A percentile compares a stretch with the other conserved stretches of the same genome.
phyloP scores from a whole-genome alignment of 108 stramenopile species.

The Conticribra weissflogii region DNA sequence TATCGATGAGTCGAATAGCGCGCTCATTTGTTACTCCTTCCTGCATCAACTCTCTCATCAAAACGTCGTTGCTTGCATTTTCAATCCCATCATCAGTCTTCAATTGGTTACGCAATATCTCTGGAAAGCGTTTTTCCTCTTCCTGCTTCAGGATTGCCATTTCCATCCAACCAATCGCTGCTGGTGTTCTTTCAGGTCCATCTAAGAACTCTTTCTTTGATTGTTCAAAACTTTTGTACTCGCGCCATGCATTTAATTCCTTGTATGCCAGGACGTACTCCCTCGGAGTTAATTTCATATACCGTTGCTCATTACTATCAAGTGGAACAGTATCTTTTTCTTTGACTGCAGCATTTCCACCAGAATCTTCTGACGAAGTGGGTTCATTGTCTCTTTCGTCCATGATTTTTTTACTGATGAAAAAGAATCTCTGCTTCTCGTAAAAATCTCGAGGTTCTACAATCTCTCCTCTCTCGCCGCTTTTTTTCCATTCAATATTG shows the following conservation, averaged over 20 bases:
- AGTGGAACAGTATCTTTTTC: conserved; percentile 10
- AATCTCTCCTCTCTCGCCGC: conserved; percentile 10
- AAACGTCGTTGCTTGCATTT: conserved; percentile 37
- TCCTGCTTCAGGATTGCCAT: conserved; percentile 25
- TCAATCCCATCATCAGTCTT: conserved; percentile 35
- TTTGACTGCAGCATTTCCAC: neutral
- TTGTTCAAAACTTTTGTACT: conserved; percentile 12
- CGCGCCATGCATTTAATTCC: conserved; percentile 40
- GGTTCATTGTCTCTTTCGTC: neutral
- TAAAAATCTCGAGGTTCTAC: conserved; percentile 12
- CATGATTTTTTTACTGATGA: conserved; percentile 25
- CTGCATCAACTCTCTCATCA: conserved; percentile 46
- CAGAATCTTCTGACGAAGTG: neutral
- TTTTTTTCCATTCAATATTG: conserved; percentile 6
- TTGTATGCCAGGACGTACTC: conserved; percentile 41
- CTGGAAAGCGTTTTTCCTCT: conserved; percentile 20
- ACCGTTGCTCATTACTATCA: neutral
- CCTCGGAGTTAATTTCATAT: conserved; percentile 25
- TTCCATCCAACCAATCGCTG: neutral
- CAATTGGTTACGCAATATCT: conserved; percentile 22
- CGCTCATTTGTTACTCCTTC: conserved; percentile 41
- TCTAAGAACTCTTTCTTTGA: conserved; percentile 17
- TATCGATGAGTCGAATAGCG: conserved; percentile 32
- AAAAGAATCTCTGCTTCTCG: conserved; percentile 27
- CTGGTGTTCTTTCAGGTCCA: conserved; percentile 13